Base-by-base conservation (phyloP, 495 filamentous ascomycete genomes). In the Neurospora tetraspora region DNA sequence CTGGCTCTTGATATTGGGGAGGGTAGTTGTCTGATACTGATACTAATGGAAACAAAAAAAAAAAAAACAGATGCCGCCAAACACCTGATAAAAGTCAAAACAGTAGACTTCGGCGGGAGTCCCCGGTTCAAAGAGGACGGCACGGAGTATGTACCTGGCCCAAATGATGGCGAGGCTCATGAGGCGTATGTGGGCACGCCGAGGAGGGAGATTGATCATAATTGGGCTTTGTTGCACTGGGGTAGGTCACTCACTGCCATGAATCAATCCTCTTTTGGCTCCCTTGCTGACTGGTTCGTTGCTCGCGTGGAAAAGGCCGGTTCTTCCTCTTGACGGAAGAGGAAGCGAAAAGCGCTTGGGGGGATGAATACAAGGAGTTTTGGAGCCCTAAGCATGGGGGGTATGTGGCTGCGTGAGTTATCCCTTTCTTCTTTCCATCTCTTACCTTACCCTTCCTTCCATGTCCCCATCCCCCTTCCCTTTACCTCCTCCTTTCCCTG, bases 191-290 rank as follows among this genome's bases (percentile, higher is more conserved):
- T 71, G 9, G 70, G 70, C 3, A 37, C 39, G 38, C 70, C 70
- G 34, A 71, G 70, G 38, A 45, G 70, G 42, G 70, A 27, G 40
- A 71, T 71, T 27, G 70, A 71, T 45, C 70, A 71, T 71, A 43
- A 40, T 43, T 71, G 70, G 70, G 70, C 70, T 40, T 53, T 71
- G 70, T 12, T 71, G 70, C 70, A 71, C 20, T 71, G 70, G 70
- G 70, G 70, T n/a, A n/a, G n/a, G n/a, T n/a, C n/a, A n/a, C n/a
- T n/a, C n/a, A n/a, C n/a, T n/a, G n/a, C n/a, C n/a, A n/a, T n/a
- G n/a, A n/a, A n/a, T n/a, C n/a, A n/a, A n/a, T n/a, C n/a, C n/a
- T n/a, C n/a, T n/a, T n/a, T n/a, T n/a, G 27, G 27, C 2, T 27
- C 27, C 27, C 27, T 27, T 27, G 27, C n/a, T 47, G 0, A 23